Evolutionary conservation across 108 stramenopile species (phyloP), one percentile per base, ranked within the genome.

Genomic region (Conticribra weissflogii): DNA sequence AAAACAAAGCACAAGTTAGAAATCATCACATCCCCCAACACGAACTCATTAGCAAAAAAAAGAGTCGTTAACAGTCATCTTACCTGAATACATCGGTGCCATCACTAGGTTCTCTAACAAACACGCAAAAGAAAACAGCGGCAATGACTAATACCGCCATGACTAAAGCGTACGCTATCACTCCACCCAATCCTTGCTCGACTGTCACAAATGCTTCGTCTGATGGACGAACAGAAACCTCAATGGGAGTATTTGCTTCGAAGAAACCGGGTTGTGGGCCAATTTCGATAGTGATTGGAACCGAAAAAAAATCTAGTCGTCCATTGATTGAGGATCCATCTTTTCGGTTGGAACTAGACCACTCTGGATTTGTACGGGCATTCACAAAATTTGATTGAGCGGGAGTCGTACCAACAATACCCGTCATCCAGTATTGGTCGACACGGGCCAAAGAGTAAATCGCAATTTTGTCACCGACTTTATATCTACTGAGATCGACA

Each of bases 331-430:
- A 47, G 45, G 90, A 93, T 14, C 81, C 88, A 46, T 64, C 78
- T 31, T 60, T 76, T 54, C 73, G 59, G 63, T 85, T 72, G 21
- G 59, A 25, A 12, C 56, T 54, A 0, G 63, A 75, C 92, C 95
- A 98, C 7, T 86, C 76, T 0, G 89, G 68, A 66, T 96, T 89
- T 3, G 95, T 96, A 49, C 97, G 79, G 41, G 91, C 94, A 72
- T 98, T 98, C 47, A 94, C 95, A 22, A 96, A 55, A 72, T 96
- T 95, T 44, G 87, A 88, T 74, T 96, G 88, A 0, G 95, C 90
- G 7, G 63, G 76, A n/a, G 82, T 41, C 14, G 24, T 9, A 50
- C 81, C 76, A 25, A 29, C 22, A 19, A 72, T 67, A 16, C 27
- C 18, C 3, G 59, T 48, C 15, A 57, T 32, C 90, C 92, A 93